Conservation (phyloP, 306 rosid species). For the Quillaja saponaria region DNA sequence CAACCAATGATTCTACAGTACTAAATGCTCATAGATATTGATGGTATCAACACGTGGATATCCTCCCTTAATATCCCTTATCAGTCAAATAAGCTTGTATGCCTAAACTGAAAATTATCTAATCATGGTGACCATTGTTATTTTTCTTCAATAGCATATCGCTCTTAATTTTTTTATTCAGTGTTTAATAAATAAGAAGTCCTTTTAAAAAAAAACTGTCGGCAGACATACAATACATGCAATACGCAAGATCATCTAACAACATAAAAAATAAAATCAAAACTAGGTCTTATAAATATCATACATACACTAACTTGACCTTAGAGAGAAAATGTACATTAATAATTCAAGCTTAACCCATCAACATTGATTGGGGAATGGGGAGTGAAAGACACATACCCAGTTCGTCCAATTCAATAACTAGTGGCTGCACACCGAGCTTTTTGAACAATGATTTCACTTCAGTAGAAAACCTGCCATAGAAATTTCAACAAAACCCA, state of each 20-base stretch:
- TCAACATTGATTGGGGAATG: neutral
- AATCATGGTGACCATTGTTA: neutral
- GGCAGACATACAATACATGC: neutral
- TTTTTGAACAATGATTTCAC: slow-evolving; percentile 76
- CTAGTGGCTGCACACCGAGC: slow-evolving; percentile 66
- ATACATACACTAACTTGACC: neutral
- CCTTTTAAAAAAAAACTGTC: neutral
- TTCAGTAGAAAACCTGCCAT: slow-evolving; percentile 77
- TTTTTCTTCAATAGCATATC: neutral
- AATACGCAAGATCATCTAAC: neutral
- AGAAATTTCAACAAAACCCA: neutral
- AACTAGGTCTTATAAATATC: neutral
- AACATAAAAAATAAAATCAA: too few species aligned
- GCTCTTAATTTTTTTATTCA: neutral
- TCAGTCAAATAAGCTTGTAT: too few species aligned
- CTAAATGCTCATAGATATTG: neutral
- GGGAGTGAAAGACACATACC: slow-evolving; percentile 42
- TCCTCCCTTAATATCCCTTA: too few species aligned
- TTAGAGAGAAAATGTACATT: neutral
- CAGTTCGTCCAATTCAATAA: slow-evolving; percentile 89
- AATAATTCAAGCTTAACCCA: neutral
- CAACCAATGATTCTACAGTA: neutral
- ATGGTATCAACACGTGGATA: slow-evolving; percentile 4
- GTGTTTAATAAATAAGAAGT: neutral
- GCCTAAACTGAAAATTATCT: neutral